These are phyloP conservation scores for Rugonectria rugulosa DNA, from an alignment of 2,329 filamentous ascomycete species.

Conservation along the genomic window DNA sequence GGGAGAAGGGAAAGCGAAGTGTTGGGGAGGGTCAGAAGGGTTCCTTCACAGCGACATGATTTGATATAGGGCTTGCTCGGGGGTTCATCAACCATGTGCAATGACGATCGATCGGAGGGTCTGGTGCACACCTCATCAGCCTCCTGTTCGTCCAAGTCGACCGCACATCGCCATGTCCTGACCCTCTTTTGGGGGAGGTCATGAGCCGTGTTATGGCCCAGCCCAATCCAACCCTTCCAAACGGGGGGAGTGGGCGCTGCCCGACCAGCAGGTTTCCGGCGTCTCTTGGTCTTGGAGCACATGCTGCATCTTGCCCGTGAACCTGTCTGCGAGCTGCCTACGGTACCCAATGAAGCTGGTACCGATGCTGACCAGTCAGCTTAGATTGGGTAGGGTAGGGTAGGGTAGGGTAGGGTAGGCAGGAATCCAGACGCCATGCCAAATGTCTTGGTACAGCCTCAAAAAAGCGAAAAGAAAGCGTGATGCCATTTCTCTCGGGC, in stretches of 20 bases:
- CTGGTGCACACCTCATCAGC: constrained; percentile 5
- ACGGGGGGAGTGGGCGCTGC: constrained; percentile 7
- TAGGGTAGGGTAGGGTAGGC: no score
- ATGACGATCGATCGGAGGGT: constrained; percentile 15
- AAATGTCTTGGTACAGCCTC: constrained; percentile 4
- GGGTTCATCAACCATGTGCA: constrained; percentile 17
- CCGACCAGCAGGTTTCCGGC: neutral
- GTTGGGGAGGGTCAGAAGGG: constrained; percentile 6
- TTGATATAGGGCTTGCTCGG: neutral
- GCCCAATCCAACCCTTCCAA: no score
- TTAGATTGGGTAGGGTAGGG: neutral
- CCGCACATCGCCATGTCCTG: neutral
- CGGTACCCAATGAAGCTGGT: no score
- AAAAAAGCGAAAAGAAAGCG: neutral
- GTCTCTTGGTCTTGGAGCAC: no score
- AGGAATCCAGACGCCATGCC: no score
- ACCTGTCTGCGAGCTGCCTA: no score
- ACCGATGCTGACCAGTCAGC: no score
- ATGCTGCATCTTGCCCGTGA: no score
- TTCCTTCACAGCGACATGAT: constrained; percentile 2
- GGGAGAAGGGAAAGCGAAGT: neutral
- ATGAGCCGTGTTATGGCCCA: no score
- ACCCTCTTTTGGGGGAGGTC: no score
- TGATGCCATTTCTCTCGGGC: neutral
- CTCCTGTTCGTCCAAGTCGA: constrained; percentile 10